Conservation (phyloP, 257 asterid genomes). For the Prunella vulgaris region DNA sequence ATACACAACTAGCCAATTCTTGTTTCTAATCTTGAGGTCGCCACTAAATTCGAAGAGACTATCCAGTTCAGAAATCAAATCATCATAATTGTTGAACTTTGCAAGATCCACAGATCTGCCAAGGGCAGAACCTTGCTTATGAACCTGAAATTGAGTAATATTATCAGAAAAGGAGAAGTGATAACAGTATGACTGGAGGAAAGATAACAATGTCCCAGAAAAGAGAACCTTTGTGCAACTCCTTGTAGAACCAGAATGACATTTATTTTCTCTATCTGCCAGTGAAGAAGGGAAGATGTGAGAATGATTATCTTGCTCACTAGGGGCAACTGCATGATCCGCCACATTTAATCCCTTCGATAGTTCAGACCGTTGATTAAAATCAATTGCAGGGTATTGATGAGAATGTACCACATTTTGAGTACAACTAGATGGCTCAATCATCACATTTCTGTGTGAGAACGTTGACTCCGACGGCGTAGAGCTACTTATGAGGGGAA, state of each 20-base stretch:
- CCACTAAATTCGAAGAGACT: constrained; percentile 80
- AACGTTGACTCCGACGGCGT: constrained; percentile 34
- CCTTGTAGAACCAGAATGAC: constrained; percentile 59
- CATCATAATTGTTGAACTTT: constrained; percentile 71
- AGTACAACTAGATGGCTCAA: constrained; percentile 28
- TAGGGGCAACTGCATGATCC: constrained; percentile 38
- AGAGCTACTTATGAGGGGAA: constrained; percentile 54
- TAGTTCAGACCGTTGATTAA: constrained; percentile 42
- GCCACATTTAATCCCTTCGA: constrained; percentile 52
- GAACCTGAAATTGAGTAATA: constrained; percentile 58
- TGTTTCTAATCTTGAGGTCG: constrained; percentile 59
- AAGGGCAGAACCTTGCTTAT: constrained; percentile 90
- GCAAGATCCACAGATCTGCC: constrained; percentile 97
- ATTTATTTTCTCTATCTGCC: constrained; percentile 62
- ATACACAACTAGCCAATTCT: constrained; percentile 86
- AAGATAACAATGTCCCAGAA: neutral
- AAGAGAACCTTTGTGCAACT: constrained; percentile 93
- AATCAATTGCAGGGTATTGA: constrained; percentile 40
- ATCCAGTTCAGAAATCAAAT: constrained; percentile 71
- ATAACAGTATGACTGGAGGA: neutral
- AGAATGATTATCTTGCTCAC: constrained; percentile 56
- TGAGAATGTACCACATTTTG: constrained; percentile 32
- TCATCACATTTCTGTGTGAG: constrained; percentile 27
- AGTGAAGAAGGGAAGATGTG: constrained; percentile 32
- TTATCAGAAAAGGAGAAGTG: neutral